Evolutionary conservation across 129 eudicot genomes (phyloP).

Genomic region (Dittrichia graveolens): DNA sequence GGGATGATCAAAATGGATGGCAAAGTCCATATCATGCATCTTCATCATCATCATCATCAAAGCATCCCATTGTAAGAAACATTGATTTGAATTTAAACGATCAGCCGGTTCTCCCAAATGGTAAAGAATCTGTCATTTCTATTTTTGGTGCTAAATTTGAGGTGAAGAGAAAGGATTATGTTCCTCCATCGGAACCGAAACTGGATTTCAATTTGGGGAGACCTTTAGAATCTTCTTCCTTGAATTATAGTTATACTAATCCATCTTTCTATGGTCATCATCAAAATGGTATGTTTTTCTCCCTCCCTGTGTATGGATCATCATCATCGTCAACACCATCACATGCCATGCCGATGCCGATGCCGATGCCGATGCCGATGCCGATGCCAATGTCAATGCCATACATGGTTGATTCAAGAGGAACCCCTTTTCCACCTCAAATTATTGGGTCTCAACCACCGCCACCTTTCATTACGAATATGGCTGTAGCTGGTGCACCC

Average conservation of each 20-base stretch:
- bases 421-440: conserved; percentile 62
- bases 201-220: conserved; percentile 45
- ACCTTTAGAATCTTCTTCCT: conserved; percentile 36
- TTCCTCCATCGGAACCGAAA: conserved; percentile 26
- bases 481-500: conserved; percentile 41
- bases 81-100: conserved; percentile 69
- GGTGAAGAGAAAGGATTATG: conserved; percentile 44
- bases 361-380: conserved; percentile 8
- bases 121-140: conserved; percentile 51
- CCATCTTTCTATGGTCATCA: conserved; percentile 48
- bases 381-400: conserved; percentile 36
- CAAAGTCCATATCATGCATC: conserved; percentile 58
- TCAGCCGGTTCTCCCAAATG: conserved; percentile 44
- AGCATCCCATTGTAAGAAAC: conserved; percentile 51
- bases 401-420: conserved; percentile 71
- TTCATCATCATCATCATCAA: conserved; percentile 64
- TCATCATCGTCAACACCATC: not conserved
- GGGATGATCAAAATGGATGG: conserved; percentile 49
- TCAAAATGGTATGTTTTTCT: conserved; percentile 18
- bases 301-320: conserved; percentile 13
- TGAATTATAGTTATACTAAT: conserved; percentile 32
- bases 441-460: conserved; percentile 44
- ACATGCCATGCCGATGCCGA: conserved; percentile 35
- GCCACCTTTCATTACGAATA: conserved; percentile 53
- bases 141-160: conserved; percentile 66